Percentiles rank a stretch among this genome's conserved stretches.
phyloP scores from a whole-genome alignment of 2,329 filamentous ascomycete genomes.

The Aspergillus versicolor region DNA sequence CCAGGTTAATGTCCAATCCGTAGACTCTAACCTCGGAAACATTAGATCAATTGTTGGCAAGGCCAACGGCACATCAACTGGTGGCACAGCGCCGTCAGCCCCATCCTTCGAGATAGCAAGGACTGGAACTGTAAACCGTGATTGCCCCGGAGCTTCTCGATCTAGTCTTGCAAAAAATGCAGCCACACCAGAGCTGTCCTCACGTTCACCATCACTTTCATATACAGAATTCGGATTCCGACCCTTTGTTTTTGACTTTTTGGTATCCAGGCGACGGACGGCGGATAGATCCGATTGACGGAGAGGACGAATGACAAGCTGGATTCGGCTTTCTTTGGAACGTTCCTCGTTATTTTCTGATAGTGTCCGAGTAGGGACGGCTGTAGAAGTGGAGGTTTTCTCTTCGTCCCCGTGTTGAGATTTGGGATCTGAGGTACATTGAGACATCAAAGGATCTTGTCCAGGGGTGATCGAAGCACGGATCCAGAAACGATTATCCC shows the following conservation, averaged over 20 bases:
- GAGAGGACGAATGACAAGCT: slow-evolving; percentile 44
- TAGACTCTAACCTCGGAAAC: slow-evolving; percentile 14
- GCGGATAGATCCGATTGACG: slow-evolving; percentile 28
- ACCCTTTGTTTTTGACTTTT: background rate
- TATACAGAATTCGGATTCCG: background rate
- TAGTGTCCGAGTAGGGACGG: background rate
- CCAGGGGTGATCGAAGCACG: slow-evolving; percentile 31
- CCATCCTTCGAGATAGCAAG: slow-evolving; percentile 19
- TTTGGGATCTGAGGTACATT: too few relatives aligned
- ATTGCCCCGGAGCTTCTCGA: slow-evolving; percentile 32
- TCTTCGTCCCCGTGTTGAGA: too few relatives aligned
- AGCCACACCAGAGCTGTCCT: background rate
- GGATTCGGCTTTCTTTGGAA: background rate
- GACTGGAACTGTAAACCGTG: slow-evolving; percentile 46
- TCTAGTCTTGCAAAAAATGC: slow-evolving; percentile 19
- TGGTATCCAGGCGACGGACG: slow-evolving; percentile 12
- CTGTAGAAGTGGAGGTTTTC: background rate
- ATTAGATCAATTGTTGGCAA: slow-evolving; percentile 29
- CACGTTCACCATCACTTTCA: background rate
- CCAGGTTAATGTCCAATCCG: slow-evolving; percentile 32
- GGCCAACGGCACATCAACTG: slow-evolving; percentile 21
- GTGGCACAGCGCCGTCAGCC: slow-evolving; percentile 4
- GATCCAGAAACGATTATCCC: slow-evolving; percentile 59
- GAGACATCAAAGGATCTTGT: background rate
- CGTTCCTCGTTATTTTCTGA: background rate